These are phyloP conservation scores for Paraphaeosphaeria minitans DNA, from an alignment of 2,329 filamentous ascomycete genomes.

Conservation along the genomic window DNA sequence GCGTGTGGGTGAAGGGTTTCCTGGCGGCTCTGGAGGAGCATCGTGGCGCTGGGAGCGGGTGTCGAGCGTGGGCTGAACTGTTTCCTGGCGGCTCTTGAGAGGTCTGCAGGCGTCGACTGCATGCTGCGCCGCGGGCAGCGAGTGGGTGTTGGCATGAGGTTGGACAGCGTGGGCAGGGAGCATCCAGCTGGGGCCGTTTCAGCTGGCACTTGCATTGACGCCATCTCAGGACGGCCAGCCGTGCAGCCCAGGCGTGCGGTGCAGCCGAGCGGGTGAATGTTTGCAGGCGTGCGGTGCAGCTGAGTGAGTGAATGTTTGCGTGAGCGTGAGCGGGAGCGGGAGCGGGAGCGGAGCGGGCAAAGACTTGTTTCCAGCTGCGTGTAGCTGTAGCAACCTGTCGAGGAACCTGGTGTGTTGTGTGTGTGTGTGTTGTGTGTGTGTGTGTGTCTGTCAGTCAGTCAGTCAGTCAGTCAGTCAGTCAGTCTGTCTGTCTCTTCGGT, in stretches of 20 bases:
- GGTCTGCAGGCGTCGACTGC: neutral
- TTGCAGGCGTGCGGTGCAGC: neutral
- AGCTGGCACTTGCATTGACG: constrained; percentile 12
- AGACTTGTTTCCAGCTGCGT: neutral
- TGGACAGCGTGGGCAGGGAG: constrained; percentile 3
- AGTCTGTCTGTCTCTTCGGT: too few species aligned
- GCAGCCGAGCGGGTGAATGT: neutral
- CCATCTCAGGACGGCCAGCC: too few species aligned
- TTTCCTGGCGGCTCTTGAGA: constrained; percentile 5
- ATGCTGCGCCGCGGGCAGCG: constrained; percentile 12
- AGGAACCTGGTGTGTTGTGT: too few species aligned
- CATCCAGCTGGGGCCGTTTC: constrained; percentile 15
- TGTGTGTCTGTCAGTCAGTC: too few species aligned
- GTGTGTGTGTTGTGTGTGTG: too few species aligned
- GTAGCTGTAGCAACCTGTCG: constrained; percentile 3
- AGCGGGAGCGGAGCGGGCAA: neutral
- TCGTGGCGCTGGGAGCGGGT: neutral
- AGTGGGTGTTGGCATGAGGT: constrained; percentile 15
- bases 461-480: too few species aligned
- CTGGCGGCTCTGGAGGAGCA: neutral
- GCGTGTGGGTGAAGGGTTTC: neutral
- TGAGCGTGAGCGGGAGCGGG: neutral
- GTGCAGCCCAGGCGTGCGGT: neutral
- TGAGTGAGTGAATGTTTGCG: neutral
- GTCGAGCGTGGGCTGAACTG: neutral